Evolutionary conservation across 2,329 filamentous ascomycete genomes (phyloP), one percentile per base, ranked within the genome.

Genomic region (Leptosphaerulina australis): DNA sequence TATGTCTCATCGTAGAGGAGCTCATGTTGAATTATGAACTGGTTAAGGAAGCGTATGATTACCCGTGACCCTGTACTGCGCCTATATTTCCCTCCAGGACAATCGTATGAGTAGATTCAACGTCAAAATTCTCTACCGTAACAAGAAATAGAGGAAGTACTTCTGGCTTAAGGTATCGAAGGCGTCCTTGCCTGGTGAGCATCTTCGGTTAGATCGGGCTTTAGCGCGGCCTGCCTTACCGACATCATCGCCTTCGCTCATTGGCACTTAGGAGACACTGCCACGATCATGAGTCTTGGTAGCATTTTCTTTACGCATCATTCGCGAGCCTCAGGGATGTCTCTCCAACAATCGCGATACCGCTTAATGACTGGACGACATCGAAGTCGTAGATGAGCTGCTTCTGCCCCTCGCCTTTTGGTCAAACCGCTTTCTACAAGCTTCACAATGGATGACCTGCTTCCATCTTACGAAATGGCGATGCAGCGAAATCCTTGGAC

Each of bases 391-490:
- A 21, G 11, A 25, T 41, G 36, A 40, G 10, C 1, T 3, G 18
- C 28, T 17, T 22, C n/a, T 6, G 24, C 17, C 11, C n/a, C 14
- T 11, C 21, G 10, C 2, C 9, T 4, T 24, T 17, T 14, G 18
- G 7, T 10, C 12, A 21, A 5, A 35, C 9, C 28, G 12, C 11
- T 10, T 2, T 7, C 11, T 15, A 10, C 5, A 6, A 3, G 3
- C 15, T 26, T 5, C 24, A 22, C 6, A 1, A 84, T 84, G 81
- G 81, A 85, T 61, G 76, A 80, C 40, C 74, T 81, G 41, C 81
- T 82, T 22, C 83, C 83, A 4, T 82, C 82, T n/a, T 86, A 86
- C 64, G 76, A 83, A 60, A 77, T 74, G 36, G 82, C 81, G 43
- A 81, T 80, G 9, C 70, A 76, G 48, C 75, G 79, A 57, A 79